Conservation (phyloP, 169 alveolate species). For the Plasmodium gallinaceum region DNA sequence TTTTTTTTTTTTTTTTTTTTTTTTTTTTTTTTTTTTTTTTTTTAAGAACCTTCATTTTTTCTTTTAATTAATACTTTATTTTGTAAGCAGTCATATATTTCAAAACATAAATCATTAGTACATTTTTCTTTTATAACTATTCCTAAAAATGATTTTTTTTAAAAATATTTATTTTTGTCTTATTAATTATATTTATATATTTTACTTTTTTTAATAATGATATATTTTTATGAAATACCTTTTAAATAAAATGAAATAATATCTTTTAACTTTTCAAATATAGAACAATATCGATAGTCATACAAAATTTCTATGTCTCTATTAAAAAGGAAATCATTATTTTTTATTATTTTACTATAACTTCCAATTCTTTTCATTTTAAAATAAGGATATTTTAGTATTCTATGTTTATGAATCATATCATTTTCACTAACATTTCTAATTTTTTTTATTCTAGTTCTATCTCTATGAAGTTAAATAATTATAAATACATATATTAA, state of each 20-base stretch:
- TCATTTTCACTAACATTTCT: constrained; percentile 71
- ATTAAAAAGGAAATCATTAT: constrained; percentile 7
- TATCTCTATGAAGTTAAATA: constrained; percentile 34
- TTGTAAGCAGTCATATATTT: constrained; percentile 65
- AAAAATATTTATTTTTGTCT: background rate
- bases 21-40: constrained; percentile 5
- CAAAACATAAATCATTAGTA: constrained; percentile 41
- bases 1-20: background rate
- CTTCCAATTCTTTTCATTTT: constrained; percentile 67
- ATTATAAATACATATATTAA: background rate
- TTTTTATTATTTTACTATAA: constrained; percentile 20
- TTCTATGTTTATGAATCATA: constrained; percentile 56
- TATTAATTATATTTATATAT: background rate
- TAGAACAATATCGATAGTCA: constrained; percentile 23
- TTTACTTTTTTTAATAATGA: background rate
- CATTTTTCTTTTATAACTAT: constrained; percentile 53
- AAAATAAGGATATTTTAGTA: constrained; percentile 61
- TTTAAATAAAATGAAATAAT: constrained; percentile 28
- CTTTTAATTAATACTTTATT: constrained; percentile 46
- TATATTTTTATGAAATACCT: constrained; percentile 18
- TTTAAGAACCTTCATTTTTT: constrained; percentile 63
- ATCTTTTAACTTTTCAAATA: constrained; percentile 45
- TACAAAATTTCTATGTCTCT: constrained; percentile 50
- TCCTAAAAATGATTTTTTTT: constrained; percentile 6
- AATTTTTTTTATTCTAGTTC: constrained; percentile 60